Evolutionary conservation across 768 basidiomycete species (phyloP).

Genomic region (Pulveroboletus sp.): DNA sequence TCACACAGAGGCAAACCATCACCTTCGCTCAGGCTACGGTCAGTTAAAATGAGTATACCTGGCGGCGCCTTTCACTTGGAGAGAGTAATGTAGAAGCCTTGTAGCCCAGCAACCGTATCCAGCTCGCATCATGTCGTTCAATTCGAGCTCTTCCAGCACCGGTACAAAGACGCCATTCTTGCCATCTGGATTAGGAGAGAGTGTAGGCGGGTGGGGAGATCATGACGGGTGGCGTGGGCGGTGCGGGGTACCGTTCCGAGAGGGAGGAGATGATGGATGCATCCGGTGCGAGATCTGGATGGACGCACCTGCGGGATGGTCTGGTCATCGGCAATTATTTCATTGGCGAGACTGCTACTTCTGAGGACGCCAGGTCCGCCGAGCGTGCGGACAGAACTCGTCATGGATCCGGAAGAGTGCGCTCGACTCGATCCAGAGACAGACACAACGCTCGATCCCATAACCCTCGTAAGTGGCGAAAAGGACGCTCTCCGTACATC

Average conservation of each 20-base stretch:
- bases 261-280: constrained; percentile 23
- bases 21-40: too few relatives aligned
- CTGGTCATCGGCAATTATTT: constrained; percentile 4
- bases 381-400: constrained; percentile 10
- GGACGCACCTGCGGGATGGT: background rate
- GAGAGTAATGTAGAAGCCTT: too few relatives aligned
- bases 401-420: constrained; percentile 8
- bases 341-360: constrained; percentile 20
- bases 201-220: constrained; percentile 24
- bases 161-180: too few relatives aligned
- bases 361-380: constrained; percentile 8
- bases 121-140: too few relatives aligned
- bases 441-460: constrained; percentile 12
- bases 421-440: constrained; percentile 1
- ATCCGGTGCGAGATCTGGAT: background rate
- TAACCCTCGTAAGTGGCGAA: constrained; percentile 24
- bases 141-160: too few relatives aligned
- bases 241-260: constrained; percentile 30
- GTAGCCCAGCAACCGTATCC: too few relatives aligned
- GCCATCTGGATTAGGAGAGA: too few relatives aligned
- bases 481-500: constrained; percentile 29
- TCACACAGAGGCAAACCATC: too few relatives aligned
- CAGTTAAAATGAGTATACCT: too few relatives aligned
- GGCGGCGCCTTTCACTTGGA: too few relatives aligned
- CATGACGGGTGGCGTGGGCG: constrained; percentile 27